Evolutionary conservation across 140 eudicot genomes (phyloP).

Genomic region (Eryngium alpinum): DNA sequence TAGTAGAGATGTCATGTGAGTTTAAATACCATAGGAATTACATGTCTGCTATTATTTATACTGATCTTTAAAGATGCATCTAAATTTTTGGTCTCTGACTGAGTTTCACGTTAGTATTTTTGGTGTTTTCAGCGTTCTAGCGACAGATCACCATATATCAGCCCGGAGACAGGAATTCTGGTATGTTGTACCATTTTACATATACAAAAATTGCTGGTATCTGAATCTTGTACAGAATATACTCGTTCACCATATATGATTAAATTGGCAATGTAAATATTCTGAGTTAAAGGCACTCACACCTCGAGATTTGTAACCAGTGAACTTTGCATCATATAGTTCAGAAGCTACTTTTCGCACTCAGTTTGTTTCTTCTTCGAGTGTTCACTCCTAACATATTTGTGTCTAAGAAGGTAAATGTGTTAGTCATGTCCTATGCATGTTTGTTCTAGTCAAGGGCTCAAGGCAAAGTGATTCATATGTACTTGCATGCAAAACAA

Average conservation of each 20-base stretch:
- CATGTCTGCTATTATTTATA: not conserved
- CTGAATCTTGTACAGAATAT: not conserved
- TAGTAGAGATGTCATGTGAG: not conserved
- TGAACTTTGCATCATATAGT: not conserved
- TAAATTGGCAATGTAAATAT: not conserved
- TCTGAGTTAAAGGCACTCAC: not conserved
- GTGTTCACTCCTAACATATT: not conserved
- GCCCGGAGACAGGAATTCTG: conserved; percentile 68
- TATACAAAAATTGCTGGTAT: not conserved
- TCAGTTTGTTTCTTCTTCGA: not conserved
- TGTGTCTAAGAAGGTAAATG: not conserved
- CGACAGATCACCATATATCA: conserved; percentile 47
- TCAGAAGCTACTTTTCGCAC: not conserved
- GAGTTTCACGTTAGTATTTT: conserved; percentile 1
- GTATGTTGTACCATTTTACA: conserved; percentile 30
- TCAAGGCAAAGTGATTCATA: too few relatives aligned
- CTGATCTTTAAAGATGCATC: not conserved
- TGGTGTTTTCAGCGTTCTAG: conserved; percentile 67
- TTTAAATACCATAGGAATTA: not conserved
- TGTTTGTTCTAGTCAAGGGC: too few relatives aligned
- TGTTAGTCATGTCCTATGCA: too few relatives aligned
- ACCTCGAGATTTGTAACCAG: not conserved
- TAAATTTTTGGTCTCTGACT: not conserved
- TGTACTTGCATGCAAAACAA: too few relatives aligned
- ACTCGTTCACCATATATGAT: conserved; percentile 3